phyloP scores from a whole-genome alignment of 257 asterid genomes.

The Petunia secreta region DNA sequence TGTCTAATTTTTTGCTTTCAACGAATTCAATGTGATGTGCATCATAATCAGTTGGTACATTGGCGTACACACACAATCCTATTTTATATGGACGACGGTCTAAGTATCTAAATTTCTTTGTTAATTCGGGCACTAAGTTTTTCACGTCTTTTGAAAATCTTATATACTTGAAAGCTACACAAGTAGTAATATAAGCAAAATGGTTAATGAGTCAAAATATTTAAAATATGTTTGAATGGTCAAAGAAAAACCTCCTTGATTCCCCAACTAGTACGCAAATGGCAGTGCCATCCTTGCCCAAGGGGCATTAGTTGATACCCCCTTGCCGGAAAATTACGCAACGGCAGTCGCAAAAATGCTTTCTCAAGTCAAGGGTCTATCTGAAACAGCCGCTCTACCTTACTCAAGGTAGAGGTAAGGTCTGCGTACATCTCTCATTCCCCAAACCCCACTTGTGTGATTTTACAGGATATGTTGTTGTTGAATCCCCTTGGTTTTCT shows the following conservation, averaged over 20 bases:
- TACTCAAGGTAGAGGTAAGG: no score
- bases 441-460: no score
- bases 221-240: neutral
- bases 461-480: no score
- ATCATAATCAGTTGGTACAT: neutral
- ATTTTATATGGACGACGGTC: neutral
- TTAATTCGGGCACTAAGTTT: neutral
- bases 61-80: neutral
- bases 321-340: no score
- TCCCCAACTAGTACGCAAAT: neutral
- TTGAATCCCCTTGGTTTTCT: no score
- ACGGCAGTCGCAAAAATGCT: no score
- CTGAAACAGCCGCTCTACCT: no score
- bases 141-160: neutral
- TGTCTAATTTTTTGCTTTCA: neutral
- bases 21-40: neutral
- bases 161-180: neutral
- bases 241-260: neutral
- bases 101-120: neutral
- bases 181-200: neutral
- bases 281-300: no score
- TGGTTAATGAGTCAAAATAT: constrained; percentile 8
- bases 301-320: no score
- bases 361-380: no score
- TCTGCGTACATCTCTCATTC: no score